Conservation (phyloP, 768 basidiomycete species). For the Postia placenta region DNA sequence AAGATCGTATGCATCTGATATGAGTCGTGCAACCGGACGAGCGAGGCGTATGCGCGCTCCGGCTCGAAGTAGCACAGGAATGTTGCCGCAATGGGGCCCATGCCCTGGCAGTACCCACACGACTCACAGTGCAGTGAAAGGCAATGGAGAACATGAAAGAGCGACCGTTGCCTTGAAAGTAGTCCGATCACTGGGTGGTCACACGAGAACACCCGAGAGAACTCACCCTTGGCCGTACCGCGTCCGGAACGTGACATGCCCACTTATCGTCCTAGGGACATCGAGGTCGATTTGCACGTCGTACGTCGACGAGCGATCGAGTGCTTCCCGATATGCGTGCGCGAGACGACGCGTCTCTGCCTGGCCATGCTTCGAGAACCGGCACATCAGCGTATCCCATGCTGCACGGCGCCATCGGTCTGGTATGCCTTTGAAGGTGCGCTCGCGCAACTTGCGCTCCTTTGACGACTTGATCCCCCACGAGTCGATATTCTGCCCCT, state of each 20-base stretch:
- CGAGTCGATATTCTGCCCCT: conserved; percentile 66
- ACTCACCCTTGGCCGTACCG: conserved; percentile 92
- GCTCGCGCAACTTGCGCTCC: conserved; percentile 59
- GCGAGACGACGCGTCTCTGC: conserved; percentile 39
- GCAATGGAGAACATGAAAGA: conserved; percentile 92
- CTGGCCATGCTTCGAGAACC: conserved; percentile 40
- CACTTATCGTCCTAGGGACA: conserved; percentile 92
- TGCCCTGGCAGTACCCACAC: conserved; percentile 98
- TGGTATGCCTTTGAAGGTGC: conserved; percentile 93
- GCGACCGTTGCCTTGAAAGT: conserved; percentile 71
- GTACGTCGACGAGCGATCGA: conserved; percentile 80
- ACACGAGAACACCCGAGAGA: background rate
- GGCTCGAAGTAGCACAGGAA: conserved; percentile 92
- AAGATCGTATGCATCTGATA: conserved; percentile 89
- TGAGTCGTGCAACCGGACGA: conserved; percentile 84
- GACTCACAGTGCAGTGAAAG: conserved; percentile 80
- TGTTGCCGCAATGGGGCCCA: conserved; percentile 96
- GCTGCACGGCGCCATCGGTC: conserved; percentile 92
- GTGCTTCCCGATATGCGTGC: conserved; percentile 48
- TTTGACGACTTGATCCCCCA: conserved; percentile 70
- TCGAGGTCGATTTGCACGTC: conserved; percentile 98
- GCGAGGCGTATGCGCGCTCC: conserved; percentile 76
- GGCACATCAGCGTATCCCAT: conserved; percentile 78
- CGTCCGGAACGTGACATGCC: conserved; percentile 91
- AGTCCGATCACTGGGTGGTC: background rate